These are phyloP conservation scores for Podospora conica DNA, from an alignment of 495 filamentous ascomycete genomes.

Conservation along the genomic window DNA sequence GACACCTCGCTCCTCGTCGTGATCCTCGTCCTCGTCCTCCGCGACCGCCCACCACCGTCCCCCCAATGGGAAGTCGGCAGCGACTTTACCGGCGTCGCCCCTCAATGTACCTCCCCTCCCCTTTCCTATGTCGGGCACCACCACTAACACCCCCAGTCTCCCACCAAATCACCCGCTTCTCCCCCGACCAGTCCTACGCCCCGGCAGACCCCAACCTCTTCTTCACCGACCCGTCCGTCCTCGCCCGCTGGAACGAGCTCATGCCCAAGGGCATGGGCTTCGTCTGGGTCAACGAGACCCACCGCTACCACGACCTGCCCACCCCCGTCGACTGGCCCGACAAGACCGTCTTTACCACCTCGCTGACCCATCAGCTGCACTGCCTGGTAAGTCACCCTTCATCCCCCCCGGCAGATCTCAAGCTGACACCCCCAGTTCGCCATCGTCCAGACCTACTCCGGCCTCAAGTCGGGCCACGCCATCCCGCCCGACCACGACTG, in stretches of 20 bases:
- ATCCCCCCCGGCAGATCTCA: neutral
- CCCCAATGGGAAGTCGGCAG: constrained; percentile 35
- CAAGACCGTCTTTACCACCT: constrained; percentile 44
- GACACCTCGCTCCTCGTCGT: constrained; percentile 31
- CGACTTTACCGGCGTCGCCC: constrained; percentile 36
- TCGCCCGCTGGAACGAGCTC: constrained; percentile 39
- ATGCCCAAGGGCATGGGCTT: constrained; percentile 46
- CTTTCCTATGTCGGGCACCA: neutral
- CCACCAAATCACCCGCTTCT: constrained; percentile 38
- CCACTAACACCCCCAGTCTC: constrained; percentile 24
- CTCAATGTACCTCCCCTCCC: neutral
- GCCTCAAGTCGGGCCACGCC: constrained; percentile 30
- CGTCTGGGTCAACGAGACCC: constrained; percentile 40
- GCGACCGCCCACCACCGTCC: constrained; percentile 21
- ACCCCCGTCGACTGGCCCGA: constrained; percentile 42
- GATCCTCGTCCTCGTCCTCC: constrained; percentile 29
- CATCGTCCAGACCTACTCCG: constrained; percentile 41
- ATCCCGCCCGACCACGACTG: constrained; percentile 44
- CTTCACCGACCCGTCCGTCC: constrained; percentile 33
- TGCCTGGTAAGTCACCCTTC: constrained; percentile 26
- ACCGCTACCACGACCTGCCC: constrained; percentile 42
- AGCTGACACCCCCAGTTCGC: constrained; percentile 26
- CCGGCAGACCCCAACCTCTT: constrained; percentile 42
- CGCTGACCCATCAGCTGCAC: constrained; percentile 42
- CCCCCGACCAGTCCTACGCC: constrained; percentile 39